Base-by-base conservation (phyloP, 257 asterid genomes). In the Cynanchum wilfordii region DNA sequence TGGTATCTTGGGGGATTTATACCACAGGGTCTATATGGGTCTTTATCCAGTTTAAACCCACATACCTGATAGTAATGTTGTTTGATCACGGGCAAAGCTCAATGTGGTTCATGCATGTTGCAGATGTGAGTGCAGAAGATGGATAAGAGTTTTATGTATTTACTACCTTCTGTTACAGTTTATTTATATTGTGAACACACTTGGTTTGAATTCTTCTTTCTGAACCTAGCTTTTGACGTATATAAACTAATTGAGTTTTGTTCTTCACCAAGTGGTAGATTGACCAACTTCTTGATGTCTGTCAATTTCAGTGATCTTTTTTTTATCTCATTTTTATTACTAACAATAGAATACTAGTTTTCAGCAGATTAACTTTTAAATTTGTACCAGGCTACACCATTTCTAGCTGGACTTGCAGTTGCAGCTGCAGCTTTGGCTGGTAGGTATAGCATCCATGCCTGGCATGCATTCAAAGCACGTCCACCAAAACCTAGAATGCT, bases 391-490 rank as follows among this genome's bases (percentile, higher is more conserved):
- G 75, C 82, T 49, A 73, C 82, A 78, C 85, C 87, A 51, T 79
- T 79, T 60, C 66, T 84, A 13, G 84, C 82, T 25, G 87, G 87
- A 59, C 71, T 81, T 73, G 82, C 82, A 2, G 69, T 84, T 10
- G 85, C 87, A 73, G 82, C 84, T 5, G 74, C 85, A 30, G 87
- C 87, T 73, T 59, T 78, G 64, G 82, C 82, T 58, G 83, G 87
- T 47, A 84, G 72, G 75, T 81, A 79, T 57, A 82, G 85, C 5
- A 81, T 84, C 65, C 87, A 74, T 68, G 82, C 87, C 29, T 84
- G 85, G 85, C 87, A 81, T 45, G 83, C 85, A 73, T 45, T 83
- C 68, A 80, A 73, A 81, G 30, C 83, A 40, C 66, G 87, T 16
- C 78, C 85, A 0, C 85, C 84, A 19, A 79, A 56, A 56, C 16